Evolutionary conservation across 164 flowering plant species (phyloP).

Genomic region (Liquidambar formosana): DNA sequence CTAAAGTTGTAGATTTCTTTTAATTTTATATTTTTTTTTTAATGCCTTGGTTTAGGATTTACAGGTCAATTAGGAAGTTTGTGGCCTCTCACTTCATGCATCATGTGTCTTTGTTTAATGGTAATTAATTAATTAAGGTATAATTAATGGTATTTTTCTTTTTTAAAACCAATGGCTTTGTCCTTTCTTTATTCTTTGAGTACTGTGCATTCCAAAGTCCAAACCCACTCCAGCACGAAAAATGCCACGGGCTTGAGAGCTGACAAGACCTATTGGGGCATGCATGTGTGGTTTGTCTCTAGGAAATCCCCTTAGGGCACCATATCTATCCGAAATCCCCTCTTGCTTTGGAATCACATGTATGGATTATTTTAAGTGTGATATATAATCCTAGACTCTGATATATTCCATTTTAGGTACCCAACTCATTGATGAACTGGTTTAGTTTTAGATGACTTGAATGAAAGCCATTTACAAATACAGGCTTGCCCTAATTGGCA

Average conservation of each 20-base stretch:
- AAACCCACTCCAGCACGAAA: background rate
- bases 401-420: no score
- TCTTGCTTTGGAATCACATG: conserved; percentile 7
- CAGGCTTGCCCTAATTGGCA: no score
- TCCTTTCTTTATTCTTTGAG: background rate
- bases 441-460: no score
- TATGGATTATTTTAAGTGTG: conserved; percentile 2
- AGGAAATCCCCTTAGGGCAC: background rate
- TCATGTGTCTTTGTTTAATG: background rate
- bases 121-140: background rate
- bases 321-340: background rate
- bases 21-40: background rate
- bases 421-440: no score
- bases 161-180: background rate
- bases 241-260: background rate
- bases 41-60: background rate
- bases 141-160: background rate
- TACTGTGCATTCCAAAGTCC: background rate
- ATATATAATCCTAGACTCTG: background rate
- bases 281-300: background rate
- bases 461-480: no score
- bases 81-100: background rate
- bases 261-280: background rate
- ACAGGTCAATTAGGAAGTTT: background rate
- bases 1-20: background rate